Conservation (phyloP, 768 basidiomycete genomes). For the Calocybe indica region DNA sequence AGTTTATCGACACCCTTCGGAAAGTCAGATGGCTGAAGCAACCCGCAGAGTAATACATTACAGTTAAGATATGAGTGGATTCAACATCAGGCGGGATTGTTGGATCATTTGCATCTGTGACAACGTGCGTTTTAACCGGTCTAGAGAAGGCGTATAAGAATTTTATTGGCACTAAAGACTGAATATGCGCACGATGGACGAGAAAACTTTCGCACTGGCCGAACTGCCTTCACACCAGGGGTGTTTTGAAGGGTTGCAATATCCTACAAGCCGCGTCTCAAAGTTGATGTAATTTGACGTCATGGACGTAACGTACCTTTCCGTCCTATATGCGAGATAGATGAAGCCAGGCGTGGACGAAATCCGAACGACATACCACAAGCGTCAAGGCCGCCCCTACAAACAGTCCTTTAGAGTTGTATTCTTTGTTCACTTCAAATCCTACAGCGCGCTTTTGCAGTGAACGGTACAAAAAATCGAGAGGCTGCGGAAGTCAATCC, state of each 20-base stretch:
- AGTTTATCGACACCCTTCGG: conserved; percentile 55
- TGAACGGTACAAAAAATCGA: conserved; percentile 43
- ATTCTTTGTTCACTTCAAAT: conserved; percentile 46
- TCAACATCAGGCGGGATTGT: conserved; percentile 37
- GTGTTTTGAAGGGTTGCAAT: conserved; percentile 35
- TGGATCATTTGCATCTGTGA: conserved; percentile 34
- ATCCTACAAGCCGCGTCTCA: conserved; percentile 28
- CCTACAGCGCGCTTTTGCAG: conserved; percentile 36
- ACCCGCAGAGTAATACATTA: conserved; percentile 9
- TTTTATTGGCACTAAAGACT: not conserved
- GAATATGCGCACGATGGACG: conserved; percentile 32
- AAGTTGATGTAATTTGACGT: not conserved
- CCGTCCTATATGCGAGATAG: conserved; percentile 13
- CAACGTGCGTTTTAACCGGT: conserved; percentile 36
- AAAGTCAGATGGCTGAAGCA: not conserved
- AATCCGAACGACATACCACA: conserved; percentile 22
- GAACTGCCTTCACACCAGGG: conserved; percentile 51
- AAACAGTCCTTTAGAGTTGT: conserved; percentile 46
- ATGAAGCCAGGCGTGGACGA: not conserved
- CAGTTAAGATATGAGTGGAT: conserved; percentile 51
- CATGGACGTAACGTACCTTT: conserved; percentile 12
- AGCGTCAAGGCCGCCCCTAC: conserved; percentile 52
- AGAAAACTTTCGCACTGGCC: conserved; percentile 41
- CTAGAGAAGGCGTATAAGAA: conserved; percentile 19
- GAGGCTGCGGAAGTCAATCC: conserved; percentile 26